Evolutionary conservation across 768 basidiomycete genomes (phyloP), one percentile per base, ranked within the genome.

Genomic region (Scleroderma citrinum): DNA sequence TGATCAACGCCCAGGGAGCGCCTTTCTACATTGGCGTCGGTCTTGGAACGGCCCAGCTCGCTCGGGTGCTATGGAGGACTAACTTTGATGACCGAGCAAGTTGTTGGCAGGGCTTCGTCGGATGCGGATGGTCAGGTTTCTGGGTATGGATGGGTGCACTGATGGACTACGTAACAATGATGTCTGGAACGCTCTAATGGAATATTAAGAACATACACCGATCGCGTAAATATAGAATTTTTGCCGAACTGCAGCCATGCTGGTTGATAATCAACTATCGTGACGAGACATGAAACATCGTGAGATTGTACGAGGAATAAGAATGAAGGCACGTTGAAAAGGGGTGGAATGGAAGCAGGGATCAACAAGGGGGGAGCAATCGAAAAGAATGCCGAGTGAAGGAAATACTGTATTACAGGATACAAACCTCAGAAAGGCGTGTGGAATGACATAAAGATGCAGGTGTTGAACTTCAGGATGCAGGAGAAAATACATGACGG

Each of bases 41-140:
- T 7, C 69, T 92, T 2, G 88, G 87, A 0, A 79, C 82, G 0
- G 61, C 75, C 6, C 93, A 97, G 62, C 78, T 97, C 2, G 82
- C 78, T 5, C 85, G 88, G 49, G 78, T 96, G 17, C 67, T 96
- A 17, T 72, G 76, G 57, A 71, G 64, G 26, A 94, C 91, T 3
- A 76, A 96, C 58, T 92, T 92, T 52, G 73, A 94, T 44, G 69
- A 64, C 53, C 76, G 92, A 7, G 59, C 71, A 19, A 92, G 90
- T 65, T 96, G 93, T 62, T 96, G 93, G 93, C 76, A 76, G 52
- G 89, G 89, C 6, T 99, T 99, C 51, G 77, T 80, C 6, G 82
- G 83, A 1, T 95, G 92, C 64, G 91, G 91, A 0, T 91, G 85
- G 83, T 73, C 87, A 23, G 93, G 93, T 0, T 87, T 89, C 54